phyloP scores from a whole-genome alignment of 208 protist species.

The Porcisia deanei region DNA sequence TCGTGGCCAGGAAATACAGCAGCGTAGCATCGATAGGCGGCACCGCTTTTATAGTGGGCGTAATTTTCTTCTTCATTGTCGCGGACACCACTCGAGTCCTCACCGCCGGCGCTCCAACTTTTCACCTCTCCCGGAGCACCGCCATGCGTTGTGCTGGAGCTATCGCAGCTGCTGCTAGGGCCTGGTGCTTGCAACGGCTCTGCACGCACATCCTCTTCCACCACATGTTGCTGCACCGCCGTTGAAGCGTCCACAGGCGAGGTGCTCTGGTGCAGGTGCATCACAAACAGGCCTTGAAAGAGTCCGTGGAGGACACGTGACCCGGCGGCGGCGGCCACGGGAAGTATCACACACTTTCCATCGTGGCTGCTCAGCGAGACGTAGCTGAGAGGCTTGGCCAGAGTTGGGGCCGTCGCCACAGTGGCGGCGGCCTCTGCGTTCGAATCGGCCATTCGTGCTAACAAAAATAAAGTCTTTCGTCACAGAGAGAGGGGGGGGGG shows the following conservation, averaged over 20 bases:
- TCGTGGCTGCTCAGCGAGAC: constrained; percentile 47
- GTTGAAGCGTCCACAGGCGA: background rate
- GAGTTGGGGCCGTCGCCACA: background rate
- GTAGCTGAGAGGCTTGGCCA: constrained; percentile 38
- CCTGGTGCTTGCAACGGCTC: background rate
- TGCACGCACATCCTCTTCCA: background rate
- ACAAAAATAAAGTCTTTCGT: background rate
- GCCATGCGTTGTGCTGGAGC: background rate
- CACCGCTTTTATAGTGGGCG: background rate
- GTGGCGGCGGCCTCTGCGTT: background rate
- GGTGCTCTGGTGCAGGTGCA: constrained; percentile 23
- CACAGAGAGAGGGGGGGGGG: no score
- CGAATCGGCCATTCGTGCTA: constrained; percentile 1
- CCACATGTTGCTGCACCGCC: background rate
- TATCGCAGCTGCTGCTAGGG: background rate
- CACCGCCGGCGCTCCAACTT: background rate
- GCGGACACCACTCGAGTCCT: background rate
- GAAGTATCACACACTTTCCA: constrained; percentile 56
- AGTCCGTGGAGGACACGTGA: constrained; percentile 59
- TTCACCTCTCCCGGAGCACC: no score
- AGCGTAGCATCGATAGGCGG: constrained; percentile 26
- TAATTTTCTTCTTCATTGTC: background rate
- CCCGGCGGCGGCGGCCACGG: constrained; percentile 47
- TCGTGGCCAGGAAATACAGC: constrained; percentile 14
- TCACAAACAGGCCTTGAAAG: constrained; percentile 47